Percentiles rank a stretch among this genome's conserved stretches.
Evolutionary conservation across 2,329 filamentous ascomycete species (phyloP).

Genomic region (Lachnellula subtilissima): DNA sequence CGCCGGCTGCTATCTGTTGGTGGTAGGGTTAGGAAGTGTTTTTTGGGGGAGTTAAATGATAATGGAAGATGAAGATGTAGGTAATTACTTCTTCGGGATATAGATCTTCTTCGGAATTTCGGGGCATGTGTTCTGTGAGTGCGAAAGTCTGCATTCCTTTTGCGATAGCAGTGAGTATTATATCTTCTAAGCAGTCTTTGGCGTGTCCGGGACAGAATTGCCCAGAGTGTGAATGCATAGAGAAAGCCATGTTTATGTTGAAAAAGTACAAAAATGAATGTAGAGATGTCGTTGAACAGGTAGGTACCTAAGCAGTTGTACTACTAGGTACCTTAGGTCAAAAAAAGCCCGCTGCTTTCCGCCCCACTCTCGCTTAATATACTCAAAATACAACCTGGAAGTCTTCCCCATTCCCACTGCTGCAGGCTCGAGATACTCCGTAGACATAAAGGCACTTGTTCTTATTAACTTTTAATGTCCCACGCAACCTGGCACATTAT

Average conservation of each 20-base stretch:
- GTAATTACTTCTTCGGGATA: conserved; percentile 79
- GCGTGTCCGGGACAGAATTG: conserved; percentile 95
- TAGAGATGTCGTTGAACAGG: background rate
- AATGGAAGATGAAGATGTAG: background rate
- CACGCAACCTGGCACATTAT: no score
- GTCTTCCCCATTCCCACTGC: no score
- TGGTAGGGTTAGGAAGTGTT: background rate
- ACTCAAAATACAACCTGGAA: no score
- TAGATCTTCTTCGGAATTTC: conserved; percentile 65
- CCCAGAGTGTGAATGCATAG: conserved; percentile 96
- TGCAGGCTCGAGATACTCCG: no score
- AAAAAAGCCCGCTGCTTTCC: background rate
- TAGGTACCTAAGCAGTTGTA: background rate
- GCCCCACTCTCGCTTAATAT: background rate
- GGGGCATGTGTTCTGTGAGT: conserved; percentile 93
- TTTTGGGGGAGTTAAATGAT: background rate
- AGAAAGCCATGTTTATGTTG: conserved; percentile 71
- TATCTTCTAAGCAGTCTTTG: conserved; percentile 74
- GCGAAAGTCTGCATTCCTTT: conserved; percentile 79
- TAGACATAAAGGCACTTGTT: no score
- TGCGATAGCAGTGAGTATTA: conserved; percentile 73
- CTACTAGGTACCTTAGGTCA: no score
- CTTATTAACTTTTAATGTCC: no score
- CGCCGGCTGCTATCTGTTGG: conserved; percentile 41
- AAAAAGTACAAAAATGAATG: background rate